These are phyloP conservation scores for Periconia sp. DNA, from an alignment of 2,329 filamentous ascomycete genomes.

Conservation along the genomic window DNA sequence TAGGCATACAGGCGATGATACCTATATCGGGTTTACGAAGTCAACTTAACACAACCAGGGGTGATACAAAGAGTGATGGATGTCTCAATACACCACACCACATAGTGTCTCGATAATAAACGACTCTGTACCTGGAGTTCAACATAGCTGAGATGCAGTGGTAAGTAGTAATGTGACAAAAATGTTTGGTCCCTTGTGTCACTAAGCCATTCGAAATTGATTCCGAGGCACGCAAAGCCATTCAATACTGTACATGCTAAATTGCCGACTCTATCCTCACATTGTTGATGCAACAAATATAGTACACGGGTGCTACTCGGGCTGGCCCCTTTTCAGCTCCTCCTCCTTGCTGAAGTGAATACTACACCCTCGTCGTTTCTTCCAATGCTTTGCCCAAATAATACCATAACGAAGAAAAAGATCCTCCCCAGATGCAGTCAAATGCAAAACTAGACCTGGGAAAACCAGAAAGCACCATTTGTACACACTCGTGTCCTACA, in stretches of 20 bases:
- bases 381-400: constrained; percentile 7
- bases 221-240: background rate
- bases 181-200: background rate
- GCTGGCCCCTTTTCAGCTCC: background rate
- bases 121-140: no score
- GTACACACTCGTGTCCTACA: constrained; percentile 26
- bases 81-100: no score
- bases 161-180: background rate
- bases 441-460: constrained; percentile 8
- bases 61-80: no score
- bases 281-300: constrained; percentile 20
- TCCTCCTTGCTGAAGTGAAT: background rate
- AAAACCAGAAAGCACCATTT: constrained; percentile 23
- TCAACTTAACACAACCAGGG: no score
- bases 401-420: constrained; percentile 21
- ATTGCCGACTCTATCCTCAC: constrained; percentile 8
- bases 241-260: constrained; percentile 14
- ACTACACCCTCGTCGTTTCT: background rate
- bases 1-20: no score
- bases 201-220: background rate
- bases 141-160: no score
- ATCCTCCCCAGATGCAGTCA: constrained; percentile 7
- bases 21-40: no score
- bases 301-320: constrained; percentile 14
- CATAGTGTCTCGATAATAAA: no score